Conservation (phyloP, 108 stramenopile species). For the Cyclotella cryptica region DNA sequence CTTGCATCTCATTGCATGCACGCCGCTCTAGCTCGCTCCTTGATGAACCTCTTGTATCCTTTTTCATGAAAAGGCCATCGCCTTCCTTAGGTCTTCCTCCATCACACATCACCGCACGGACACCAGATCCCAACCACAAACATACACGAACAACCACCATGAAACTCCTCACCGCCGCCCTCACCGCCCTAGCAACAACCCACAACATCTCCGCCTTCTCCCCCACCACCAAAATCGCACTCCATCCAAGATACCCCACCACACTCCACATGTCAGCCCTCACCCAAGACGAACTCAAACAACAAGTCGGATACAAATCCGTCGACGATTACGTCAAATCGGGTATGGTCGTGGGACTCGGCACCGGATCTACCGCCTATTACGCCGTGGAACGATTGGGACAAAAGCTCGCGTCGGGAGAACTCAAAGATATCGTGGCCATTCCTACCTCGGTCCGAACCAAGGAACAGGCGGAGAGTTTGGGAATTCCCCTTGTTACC, state of each 20-base stretch:
- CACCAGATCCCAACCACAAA: not conserved
- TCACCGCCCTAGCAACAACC: slow-evolving; percentile 24
- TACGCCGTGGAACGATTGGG: slow-evolving; percentile 99
- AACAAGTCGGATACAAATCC: slow-evolving; percentile 91
- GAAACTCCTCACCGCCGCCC: slow-evolving; percentile 33
- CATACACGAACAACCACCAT: slow-evolving; percentile 1
- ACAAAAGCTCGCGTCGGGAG: slow-evolving; percentile 85
- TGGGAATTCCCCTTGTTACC: slow-evolving; percentile 95
- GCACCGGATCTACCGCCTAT: slow-evolving; percentile 98
- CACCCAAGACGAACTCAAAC: slow-evolving; percentile 92
- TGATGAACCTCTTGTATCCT: too few relatives aligned
- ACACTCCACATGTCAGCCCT: slow-evolving; percentile 23
- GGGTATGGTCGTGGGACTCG: slow-evolving; percentile 99
- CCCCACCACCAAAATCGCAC: not conserved
- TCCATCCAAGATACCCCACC: slow-evolving; percentile 1
- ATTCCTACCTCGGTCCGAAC: slow-evolving; percentile 98
- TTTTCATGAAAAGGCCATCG: too few relatives aligned
- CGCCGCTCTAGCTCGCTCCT: too few relatives aligned
- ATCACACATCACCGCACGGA: too few relatives aligned
- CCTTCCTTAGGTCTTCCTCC: too few relatives aligned
- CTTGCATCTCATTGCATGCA: too few relatives aligned
- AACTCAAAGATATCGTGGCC: slow-evolving; percentile 93
- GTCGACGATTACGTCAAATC: slow-evolving; percentile 92
- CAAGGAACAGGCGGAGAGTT: slow-evolving; percentile 93
- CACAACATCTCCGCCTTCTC: slow-evolving; percentile 19